phyloP scores from a whole-genome alignment of 2,329 filamentous ascomycete species.

The Leptographium wingfieldii region DNA sequence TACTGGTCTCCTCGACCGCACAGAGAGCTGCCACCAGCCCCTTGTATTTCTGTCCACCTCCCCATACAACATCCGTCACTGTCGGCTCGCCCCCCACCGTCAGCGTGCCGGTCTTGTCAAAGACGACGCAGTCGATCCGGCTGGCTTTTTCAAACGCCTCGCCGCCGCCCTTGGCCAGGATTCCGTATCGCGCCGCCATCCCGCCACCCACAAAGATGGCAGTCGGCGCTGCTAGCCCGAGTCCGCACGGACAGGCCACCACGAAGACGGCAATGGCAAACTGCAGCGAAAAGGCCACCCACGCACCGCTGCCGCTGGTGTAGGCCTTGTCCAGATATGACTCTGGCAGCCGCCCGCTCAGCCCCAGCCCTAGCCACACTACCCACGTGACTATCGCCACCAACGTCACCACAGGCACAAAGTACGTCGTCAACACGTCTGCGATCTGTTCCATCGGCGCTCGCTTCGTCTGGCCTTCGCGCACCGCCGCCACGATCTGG shows the following conservation, averaged over 20 bases:
- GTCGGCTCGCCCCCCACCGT: slow-evolving; percentile 60
- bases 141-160: slow-evolving; percentile 80
- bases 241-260: slow-evolving; percentile 72
- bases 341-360: slow-evolving; percentile 41
- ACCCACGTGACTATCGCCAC: slow-evolving; percentile 61
- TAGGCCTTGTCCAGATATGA: slow-evolving; percentile 37
- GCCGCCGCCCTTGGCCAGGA: slow-evolving; percentile 72
- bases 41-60: slow-evolving; percentile 20
- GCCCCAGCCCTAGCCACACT: slow-evolving; percentile 55
- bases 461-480: slow-evolving; percentile 63
- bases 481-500: slow-evolving; percentile 63
- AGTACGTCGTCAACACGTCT: slow-evolving; percentile 61
- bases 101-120: slow-evolving; percentile 81
- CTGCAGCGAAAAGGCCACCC: slow-evolving; percentile 61
- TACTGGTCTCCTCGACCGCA: slow-evolving; percentile 56
- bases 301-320: slow-evolving; percentile 42
- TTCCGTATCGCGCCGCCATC: slow-evolving; percentile 65
- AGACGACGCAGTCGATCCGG: slow-evolving; percentile 64
- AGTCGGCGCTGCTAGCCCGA: slow-evolving; percentile 75
- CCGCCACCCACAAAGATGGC: slow-evolving; percentile 76
- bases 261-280: slow-evolving; percentile 83
- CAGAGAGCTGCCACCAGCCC: slow-evolving; percentile 41
- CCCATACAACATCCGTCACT: slow-evolving; percentile 44
- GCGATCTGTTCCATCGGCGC: slow-evolving; percentile 67
- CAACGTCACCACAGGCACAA: slow-evolving; percentile 60